Evolutionary conservation across 352 stramenopile species (phyloP), one percentile per base, ranked within the genome.

Genomic region (Phytophthora chlamydospora): DNA sequence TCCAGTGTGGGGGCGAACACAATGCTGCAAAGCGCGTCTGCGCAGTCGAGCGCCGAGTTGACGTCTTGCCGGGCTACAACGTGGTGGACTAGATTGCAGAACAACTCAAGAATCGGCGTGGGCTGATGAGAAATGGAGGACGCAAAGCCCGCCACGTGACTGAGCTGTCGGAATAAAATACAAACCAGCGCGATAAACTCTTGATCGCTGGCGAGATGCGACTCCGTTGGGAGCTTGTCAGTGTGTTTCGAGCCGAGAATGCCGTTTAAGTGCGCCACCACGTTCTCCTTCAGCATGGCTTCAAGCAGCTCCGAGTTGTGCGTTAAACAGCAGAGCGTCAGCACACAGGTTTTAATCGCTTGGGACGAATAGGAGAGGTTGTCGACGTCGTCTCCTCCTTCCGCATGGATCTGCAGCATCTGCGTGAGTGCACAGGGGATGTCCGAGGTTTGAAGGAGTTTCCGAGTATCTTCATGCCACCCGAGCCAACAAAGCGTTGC

Each of bases 271-370:
- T 72, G 62, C 8, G 58, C 40, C 42, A 88, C 62, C 29, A 88
- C 56, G 6, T 62, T 58, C 29, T 82, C 59, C 31, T 63, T 56
- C 1, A 93, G 56, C 83, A 93, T 88, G 5, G 67, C 44, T 17
- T 67, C 49, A 5, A 87, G 43, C 14, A 90, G 69, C 6, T 80
- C 67, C 1, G 31, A 16, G 21, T 21, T 71, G 17, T 83, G 66
- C 3, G 83, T 60, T 4, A 93, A 62, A 38, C 80, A 90, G 35
- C 79, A 88, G 0, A 93, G 68, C 14, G 79, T 82, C 29, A 93
- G 59, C 7, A 91, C 53, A n/a, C 68, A 78, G 7, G 67, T 76
- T 33, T 76, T 80, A n/a, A 83, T 66, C 3, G 58, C 59, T 56
- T 50, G 39, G 6, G 62, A 59, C 6, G 62, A 66, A 48, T 75